Evolutionary conservation across 345 rosid genomes (phyloP).

Genomic region (Salix dunnii): DNA sequence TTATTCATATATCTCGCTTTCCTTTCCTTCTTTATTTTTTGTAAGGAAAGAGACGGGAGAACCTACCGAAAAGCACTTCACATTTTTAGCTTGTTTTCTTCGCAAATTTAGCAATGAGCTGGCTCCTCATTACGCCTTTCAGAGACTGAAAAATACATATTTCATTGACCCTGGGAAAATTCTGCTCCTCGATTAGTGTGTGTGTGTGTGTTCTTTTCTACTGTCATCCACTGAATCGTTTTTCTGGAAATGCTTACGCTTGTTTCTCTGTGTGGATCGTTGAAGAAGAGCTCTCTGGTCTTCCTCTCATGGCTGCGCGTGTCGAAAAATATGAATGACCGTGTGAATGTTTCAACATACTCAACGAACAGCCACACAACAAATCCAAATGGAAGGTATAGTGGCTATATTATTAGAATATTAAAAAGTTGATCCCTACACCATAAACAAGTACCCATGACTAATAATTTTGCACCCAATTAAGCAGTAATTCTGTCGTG

Average conservation of each 20-base stretch:
- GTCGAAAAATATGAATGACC: background rate
- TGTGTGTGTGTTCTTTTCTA: background rate
- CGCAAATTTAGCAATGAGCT: no score
- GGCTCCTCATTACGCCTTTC: no score
- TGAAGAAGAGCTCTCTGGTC: background rate
- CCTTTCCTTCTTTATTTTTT: no score
- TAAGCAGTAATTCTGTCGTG: no score
- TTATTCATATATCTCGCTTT: no score
- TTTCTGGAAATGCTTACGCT: conserved; percentile 7
- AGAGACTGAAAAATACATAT: background rate
- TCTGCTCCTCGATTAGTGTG: no score
- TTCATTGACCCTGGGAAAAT: no score
- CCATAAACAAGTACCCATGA: no score
- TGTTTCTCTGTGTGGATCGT: background rate
- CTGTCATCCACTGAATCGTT: conserved; percentile 5
- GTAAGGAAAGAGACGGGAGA: no score
- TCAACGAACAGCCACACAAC: conserved; percentile 45
- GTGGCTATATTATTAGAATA: conserved; percentile 9
- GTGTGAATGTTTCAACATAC: conserved; percentile 26
- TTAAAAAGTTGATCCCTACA: background rate
- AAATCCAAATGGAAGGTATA: conserved; percentile 22
- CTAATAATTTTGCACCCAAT: no score
- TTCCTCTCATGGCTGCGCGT: conserved; percentile 1
- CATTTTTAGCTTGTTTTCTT: no score
- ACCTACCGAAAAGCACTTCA: no score